phyloP scores from a whole-genome alignment of 2,329 filamentous ascomycete species.

The Aspergillus latus region DNA sequence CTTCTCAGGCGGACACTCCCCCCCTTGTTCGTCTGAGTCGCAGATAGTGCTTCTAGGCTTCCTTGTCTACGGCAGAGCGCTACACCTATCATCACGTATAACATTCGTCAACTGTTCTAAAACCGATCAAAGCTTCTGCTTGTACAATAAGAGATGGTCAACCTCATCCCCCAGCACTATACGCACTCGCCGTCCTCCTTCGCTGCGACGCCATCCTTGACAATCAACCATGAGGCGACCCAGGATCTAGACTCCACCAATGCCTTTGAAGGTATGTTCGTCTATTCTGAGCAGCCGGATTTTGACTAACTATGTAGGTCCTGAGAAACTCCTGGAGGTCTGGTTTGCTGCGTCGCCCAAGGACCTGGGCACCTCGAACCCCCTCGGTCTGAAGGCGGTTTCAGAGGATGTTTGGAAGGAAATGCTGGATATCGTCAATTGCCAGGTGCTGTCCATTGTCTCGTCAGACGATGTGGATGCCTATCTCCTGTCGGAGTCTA shows the following conservation, averaged over 20 bases:
- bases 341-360: slow-evolving; percentile 87
- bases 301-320: slow-evolving; percentile 54
- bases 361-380: slow-evolving; percentile 65
- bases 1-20: slow-evolving; percentile 80
- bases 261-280: slow-evolving; percentile 78
- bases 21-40: slow-evolving; percentile 89
- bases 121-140: background rate
- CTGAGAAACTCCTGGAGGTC: slow-evolving; percentile 96
- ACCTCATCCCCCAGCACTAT: slow-evolving; percentile 76
- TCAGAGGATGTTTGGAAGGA: slow-evolving; percentile 83
- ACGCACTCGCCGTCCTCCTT: slow-evolving; percentile 76
- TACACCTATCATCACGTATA: slow-evolving; percentile 7
- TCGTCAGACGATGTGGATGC: slow-evolving; percentile 93
- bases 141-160: slow-evolving; percentile 68
- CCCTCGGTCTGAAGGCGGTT: slow-evolving; percentile 82
- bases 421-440: slow-evolving; percentile 98
- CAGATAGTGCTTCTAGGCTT: slow-evolving; percentile 83
- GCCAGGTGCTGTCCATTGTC: slow-evolving; percentile 93
- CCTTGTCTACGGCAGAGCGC: slow-evolving; percentile 26
- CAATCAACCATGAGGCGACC: slow-evolving; percentile 93
- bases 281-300: background rate
- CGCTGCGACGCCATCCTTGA: slow-evolving; percentile 81
- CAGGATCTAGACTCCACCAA: slow-evolving; percentile 91
- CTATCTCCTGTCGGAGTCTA: slow-evolving; percentile 95
- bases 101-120: background rate